Conservation (phyloP, 1,139 yeast genomes). For the Trichomonascaceae sp. region DNA sequence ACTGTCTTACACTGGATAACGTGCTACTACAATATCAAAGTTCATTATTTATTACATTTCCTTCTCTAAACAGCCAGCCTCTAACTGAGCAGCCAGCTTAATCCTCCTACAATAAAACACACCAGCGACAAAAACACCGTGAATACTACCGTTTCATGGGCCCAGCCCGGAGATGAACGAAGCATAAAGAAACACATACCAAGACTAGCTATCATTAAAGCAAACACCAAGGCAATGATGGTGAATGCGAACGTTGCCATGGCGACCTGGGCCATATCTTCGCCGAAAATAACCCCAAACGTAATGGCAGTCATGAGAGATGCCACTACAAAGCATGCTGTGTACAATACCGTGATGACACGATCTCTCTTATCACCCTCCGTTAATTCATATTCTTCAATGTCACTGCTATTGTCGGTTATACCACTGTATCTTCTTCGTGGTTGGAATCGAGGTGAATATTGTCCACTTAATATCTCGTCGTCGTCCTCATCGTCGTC, state of each 20-base stretch:
- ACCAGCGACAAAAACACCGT: constrained; percentile 37
- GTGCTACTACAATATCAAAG: too few relatives aligned
- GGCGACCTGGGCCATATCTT: constrained; percentile 26
- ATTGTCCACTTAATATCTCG: constrained; percentile 10
- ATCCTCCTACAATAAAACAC: constrained; percentile 43
- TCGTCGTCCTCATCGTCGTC: constrained; percentile 21
- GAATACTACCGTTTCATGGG: constrained; percentile 38
- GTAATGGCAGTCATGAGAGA: constrained; percentile 44
- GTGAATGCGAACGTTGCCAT: constrained; percentile 24
- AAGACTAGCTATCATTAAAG: constrained; percentile 33
- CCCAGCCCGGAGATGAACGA: constrained; percentile 35
- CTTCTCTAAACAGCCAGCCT: constrained; percentile 26
- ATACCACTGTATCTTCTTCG: constrained; percentile 11
- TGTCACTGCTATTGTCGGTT: constrained; percentile 9
- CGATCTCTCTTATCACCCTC: constrained; percentile 37
- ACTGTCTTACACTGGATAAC: too few relatives aligned
- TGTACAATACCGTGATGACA: constrained; percentile 43
- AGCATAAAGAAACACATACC: constrained; percentile 39
- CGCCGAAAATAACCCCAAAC: constrained; percentile 40
- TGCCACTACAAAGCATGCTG: constrained; percentile 39
- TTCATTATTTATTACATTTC: not conserved
- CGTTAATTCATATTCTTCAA: constrained; percentile 1
- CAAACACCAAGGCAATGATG: constrained; percentile 32
- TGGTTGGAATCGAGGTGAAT: constrained; percentile 23
- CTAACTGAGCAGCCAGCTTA: constrained; percentile 30